phyloP scores from a whole-genome alignment of 495 filamentous ascomycete genomes.

The Cudoniella acicularis region DNA sequence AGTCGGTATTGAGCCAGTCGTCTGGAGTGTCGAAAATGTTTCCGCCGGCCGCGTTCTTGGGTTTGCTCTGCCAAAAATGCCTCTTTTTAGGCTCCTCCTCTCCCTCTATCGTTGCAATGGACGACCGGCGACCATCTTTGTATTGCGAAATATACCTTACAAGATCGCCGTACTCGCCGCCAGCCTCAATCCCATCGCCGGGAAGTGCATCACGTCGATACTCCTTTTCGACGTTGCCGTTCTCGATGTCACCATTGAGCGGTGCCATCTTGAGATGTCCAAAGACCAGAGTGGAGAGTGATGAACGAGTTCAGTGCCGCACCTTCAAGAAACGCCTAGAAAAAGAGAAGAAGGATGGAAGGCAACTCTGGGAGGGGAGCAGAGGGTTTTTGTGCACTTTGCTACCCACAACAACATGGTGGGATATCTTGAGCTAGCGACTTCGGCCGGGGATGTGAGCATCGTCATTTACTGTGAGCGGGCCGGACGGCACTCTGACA shows the following conservation, averaged over 20 bases:
- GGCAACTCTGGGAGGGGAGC: neutral
- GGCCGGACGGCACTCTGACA: neutral
- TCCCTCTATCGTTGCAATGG: constrained; percentile 43
- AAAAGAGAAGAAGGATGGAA: neutral
- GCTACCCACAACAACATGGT: neutral
- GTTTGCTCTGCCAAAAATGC: constrained; percentile 4
- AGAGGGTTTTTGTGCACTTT: neutral
- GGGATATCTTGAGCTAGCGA: neutral
- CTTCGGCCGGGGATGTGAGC: neutral
- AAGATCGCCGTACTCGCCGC: constrained; percentile 42
- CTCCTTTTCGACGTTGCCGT: constrained; percentile 24
- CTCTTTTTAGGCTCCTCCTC: constrained; percentile 45
- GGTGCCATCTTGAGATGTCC: constrained; percentile 16
- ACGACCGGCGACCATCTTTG: constrained; percentile 54
- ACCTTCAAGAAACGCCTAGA: neutral
- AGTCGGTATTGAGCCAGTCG: constrained; percentile 71
- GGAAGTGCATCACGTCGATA: neutral
- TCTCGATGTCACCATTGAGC: constrained; percentile 19
- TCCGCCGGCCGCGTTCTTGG: neutral
- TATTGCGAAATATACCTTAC: constrained; percentile 66
- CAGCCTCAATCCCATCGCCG: constrained; percentile 14
- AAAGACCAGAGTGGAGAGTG: neutral
- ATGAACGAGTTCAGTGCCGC: neutral
- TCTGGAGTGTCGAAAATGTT: constrained; percentile 53
- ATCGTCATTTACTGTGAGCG: neutral